phyloP scores from a whole-genome alignment of 352 stramenopile species.

The Phytophthora niederhauseri region DNA sequence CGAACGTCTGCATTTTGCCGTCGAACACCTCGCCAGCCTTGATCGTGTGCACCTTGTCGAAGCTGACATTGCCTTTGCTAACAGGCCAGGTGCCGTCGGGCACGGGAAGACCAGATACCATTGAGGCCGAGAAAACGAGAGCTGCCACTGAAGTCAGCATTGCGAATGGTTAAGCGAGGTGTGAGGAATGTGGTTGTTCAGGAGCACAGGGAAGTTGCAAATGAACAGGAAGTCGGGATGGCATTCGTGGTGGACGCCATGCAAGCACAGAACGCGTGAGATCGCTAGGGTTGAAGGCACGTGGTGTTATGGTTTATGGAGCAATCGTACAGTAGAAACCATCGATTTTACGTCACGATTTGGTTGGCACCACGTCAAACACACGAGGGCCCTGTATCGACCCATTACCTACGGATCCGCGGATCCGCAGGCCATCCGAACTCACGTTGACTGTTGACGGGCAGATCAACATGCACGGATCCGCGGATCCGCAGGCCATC shows the following conservation, averaged over 20 bases:
- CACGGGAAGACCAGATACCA: conserved; percentile 23
- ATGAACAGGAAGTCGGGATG: conserved; percentile 2
- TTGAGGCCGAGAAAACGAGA: background rate
- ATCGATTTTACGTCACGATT: background rate
- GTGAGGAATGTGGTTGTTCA: no score
- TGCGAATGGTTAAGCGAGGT: background rate
- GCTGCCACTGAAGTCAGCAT: no score
- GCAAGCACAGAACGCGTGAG: conserved; percentile 4
- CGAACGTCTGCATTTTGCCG: conserved; percentile 44
- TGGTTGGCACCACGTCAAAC: background rate
- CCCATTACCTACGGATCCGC: no score
- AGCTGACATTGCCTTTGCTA: conserved; percentile 34
- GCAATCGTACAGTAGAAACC: background rate
- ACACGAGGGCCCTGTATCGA: background rate
- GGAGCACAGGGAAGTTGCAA: no score
- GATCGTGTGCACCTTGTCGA: conserved; percentile 36
- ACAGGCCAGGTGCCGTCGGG: conserved; percentile 40
- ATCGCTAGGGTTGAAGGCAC: background rate
- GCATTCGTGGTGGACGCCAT: background rate
- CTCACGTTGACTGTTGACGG: no score
- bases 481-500: no score
- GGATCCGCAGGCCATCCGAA: background rate
- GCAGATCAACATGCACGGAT: no score
- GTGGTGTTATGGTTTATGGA: background rate
- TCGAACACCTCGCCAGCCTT: conserved; percentile 51